Evolutionary conservation across 305 asterid species (phyloP).

Genomic region (Solanum hybrid): DNA sequence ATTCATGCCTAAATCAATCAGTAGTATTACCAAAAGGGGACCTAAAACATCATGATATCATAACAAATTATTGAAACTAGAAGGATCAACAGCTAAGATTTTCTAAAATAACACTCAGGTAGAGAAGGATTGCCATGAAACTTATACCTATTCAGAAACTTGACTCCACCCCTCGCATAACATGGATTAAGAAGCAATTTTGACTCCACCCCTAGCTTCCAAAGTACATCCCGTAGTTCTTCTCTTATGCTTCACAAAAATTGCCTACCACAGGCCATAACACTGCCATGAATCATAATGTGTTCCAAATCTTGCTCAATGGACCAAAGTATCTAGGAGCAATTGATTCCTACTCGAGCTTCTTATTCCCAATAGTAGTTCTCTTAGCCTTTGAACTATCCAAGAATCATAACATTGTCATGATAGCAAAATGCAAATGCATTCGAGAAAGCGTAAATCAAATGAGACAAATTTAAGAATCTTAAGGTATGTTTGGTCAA

Average conservation of each 20-base stretch:
- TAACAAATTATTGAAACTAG: neutral
- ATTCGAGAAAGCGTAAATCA: neutral
- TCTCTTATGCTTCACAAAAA: neutral
- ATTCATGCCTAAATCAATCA: neutral
- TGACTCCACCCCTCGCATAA: neutral
- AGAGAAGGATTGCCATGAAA: neutral
- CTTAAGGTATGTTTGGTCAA: neutral
- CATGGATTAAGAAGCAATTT: neutral
- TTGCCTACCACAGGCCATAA: neutral
- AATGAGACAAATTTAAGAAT: neutral
- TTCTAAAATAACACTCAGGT: neutral
- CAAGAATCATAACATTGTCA: neutral
- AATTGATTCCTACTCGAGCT: neutral
- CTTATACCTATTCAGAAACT: conserved; percentile 2
- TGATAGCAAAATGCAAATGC: neutral
- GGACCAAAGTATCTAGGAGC: neutral
- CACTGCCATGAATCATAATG: neutral
- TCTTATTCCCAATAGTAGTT: neutral
- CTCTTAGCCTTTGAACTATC: neutral
- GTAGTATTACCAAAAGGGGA: neutral
- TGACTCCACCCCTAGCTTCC: neutral
- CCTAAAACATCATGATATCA: neutral
- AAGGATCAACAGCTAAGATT: neutral
- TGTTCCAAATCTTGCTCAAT: neutral
- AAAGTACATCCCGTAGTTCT: neutral